Base-by-base conservation (phyloP, 2,329 filamentous ascomycete species). In the Conoideocrella luteorostrata region DNA sequence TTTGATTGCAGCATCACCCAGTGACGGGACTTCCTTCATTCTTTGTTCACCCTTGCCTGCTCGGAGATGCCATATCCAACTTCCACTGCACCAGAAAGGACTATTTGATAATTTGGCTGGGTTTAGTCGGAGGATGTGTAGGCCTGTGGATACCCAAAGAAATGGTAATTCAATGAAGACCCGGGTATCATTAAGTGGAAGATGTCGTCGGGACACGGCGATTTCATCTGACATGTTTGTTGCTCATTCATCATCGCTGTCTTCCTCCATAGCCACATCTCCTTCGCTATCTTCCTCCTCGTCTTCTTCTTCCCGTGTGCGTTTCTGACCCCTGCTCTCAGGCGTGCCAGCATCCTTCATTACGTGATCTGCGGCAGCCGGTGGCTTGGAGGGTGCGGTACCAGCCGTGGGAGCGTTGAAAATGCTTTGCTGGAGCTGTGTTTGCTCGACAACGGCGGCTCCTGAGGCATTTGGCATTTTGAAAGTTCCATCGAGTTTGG, bases 1-100 rank as follows among this genome's bases (percentile, higher is more conserved):
- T 44, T 56, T 56, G 46, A 44, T 51, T 55, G 60, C 66, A 91
- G 80, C 82, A 94, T 64, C 89, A 97, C 72, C 91, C 93, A 41
- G 65, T 86, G 47, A 87, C 82, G 46, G 85, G 84, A 42, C 65
- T 82, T 46, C 88, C 89, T 32, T 78, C 81, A 39, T 96, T 91
- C 65, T 96, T 95, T 65, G 76, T 97, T 54, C 93, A 98, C 67
- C 91, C 93, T 20, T 97, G 93, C 66, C 80, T 87, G 61, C 86
- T 93, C 7, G 86, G 85, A 44, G 84, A 91, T 51, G 86, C 86
- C 41, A 86, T 97, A 76, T 71, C 72, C 53, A 71, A 69, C 41
- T 81, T 88, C 56, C 67, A 76, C 53, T 81, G 78, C 54, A 63
- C 72, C 59, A 69, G 72, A 60, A 65, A 82, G 56, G 73, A 82